A percentile compares a stretch with the other conserved stretches of the same genome.
Conservation (phyloP, 2,329 filamentous ascomycete species). For the Podosphaera xanthii region DNA sequence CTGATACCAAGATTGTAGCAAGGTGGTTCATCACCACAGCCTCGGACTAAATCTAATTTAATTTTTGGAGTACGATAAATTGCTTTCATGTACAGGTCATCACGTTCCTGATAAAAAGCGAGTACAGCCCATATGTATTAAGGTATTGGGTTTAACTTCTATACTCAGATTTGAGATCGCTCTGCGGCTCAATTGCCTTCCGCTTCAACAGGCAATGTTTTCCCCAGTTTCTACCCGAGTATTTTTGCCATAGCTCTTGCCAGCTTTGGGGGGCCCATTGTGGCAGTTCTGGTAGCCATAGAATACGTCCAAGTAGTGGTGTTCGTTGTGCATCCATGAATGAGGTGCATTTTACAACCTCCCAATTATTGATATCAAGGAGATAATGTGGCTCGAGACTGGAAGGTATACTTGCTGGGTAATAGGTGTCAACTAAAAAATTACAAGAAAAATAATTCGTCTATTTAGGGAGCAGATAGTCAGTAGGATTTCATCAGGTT, state of each 20-base stretch:
- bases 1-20: no score
- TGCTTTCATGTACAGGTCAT: no score
- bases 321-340: slow-evolving; percentile 69
- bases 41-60: no score
- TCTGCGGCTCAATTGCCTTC: slow-evolving; percentile 13
- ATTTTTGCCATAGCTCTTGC: slow-evolving; percentile 15
- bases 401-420: slow-evolving; percentile 35
- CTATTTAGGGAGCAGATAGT: slow-evolving; percentile 16
- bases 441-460: slow-evolving; percentile 49
- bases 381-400: slow-evolving; percentile 62
- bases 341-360: slow-evolving; percentile 45
- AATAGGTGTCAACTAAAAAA: slow-evolving; percentile 74
- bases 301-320: slow-evolving; percentile 44
- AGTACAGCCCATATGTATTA: no score
- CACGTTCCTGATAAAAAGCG: no score
- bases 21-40: no score
- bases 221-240: slow-evolving; percentile 46
- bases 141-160: no score
- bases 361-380: slow-evolving; percentile 52
- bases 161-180: no score
- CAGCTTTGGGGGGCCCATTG: slow-evolving; percentile 42
- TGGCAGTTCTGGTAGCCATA: slow-evolving; percentile 58
- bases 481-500: background rate
- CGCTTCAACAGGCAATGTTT: slow-evolving; percentile 63
- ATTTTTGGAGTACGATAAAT: no score